Evolutionary conservation across 345 rosid genomes (phyloP).

Genomic region (Capsella bursapastoris): DNA sequence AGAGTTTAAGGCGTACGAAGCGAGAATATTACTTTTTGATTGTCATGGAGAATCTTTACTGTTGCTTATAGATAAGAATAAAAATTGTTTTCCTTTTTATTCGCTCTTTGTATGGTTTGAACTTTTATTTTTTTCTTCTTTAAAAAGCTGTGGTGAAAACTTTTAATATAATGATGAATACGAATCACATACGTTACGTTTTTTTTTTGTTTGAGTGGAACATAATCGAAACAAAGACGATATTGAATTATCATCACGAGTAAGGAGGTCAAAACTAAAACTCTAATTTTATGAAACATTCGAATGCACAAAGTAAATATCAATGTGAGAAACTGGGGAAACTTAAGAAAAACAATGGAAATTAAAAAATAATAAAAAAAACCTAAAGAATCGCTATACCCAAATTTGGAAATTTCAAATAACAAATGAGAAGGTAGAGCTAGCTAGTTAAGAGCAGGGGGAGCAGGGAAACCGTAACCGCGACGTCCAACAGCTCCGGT

Average conservation of each 20-base stretch:
- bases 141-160: constrained; percentile 21
- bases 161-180: constrained; percentile 10
- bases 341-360: background rate
- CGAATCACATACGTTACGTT: constrained; percentile 23
- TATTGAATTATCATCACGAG: background rate
- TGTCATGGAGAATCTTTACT: constrained; percentile 24
- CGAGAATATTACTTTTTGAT: background rate
- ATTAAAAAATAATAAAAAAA: background rate
- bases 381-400: constrained; percentile 15
- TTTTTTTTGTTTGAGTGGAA: background rate
- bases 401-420: constrained; percentile 6
- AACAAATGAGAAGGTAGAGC: background rate
- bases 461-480: constrained; percentile 54
- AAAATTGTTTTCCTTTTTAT: background rate
- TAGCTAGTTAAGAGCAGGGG: constrained; percentile 25
- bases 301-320: constrained; percentile 10
- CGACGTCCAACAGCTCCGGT: constrained; percentile 56
- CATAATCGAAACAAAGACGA: background rate
- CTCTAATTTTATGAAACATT: constrained; percentile 23
- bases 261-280: constrained; percentile 5
- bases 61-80: constrained; percentile 24
- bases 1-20: background rate
- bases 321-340: background rate
- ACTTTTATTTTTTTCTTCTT: background rate
- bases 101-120: background rate